Conservation (phyloP, 306 rosid genomes). For the Cucumis melo region DNA sequence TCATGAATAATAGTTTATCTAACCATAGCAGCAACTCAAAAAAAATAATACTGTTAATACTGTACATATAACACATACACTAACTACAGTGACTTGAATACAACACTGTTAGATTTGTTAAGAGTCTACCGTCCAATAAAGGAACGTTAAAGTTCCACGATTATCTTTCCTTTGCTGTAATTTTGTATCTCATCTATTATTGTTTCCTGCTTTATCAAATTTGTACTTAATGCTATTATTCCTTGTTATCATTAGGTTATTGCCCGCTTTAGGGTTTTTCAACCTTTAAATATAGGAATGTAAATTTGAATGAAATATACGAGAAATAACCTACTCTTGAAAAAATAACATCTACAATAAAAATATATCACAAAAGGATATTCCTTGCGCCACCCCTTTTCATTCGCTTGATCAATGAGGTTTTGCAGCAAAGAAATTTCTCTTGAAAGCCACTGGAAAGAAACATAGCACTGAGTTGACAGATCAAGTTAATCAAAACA, state of each 20-base stretch:
- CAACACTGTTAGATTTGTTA: not conserved
- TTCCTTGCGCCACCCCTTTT: slow-evolving; percentile 91
- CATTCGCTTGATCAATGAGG: slow-evolving; percentile 69
- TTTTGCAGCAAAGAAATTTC: slow-evolving; percentile 43
- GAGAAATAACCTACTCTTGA: not conserved
- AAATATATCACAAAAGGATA: slow-evolving; percentile 48
- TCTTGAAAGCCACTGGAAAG: slow-evolving; percentile 52
- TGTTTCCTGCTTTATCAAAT: not conserved
- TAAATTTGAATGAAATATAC: not conserved
- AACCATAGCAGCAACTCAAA: not conserved
- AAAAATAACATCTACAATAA: not conserved
- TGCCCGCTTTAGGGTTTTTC: not conserved
- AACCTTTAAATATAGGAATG: not conserved
- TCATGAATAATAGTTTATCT: not conserved
- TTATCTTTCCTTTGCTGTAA: too few species aligned
- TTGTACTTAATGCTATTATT: not conserved
- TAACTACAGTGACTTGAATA: not conserved
- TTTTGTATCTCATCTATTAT: not conserved
- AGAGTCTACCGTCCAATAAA: not conserved
- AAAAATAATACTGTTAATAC: not conserved
- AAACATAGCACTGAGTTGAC: slow-evolving; percentile 4
- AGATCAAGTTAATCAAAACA: not conserved
- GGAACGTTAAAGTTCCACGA: too few species aligned
- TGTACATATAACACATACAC: not conserved
- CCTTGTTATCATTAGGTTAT: too few species aligned